A percentile compares a stretch with the other conserved stretches of the same genome.
Evolutionary conservation across 352 stramenopile genomes (phyloP).

Genomic region (Pythium diclinum): DNA sequence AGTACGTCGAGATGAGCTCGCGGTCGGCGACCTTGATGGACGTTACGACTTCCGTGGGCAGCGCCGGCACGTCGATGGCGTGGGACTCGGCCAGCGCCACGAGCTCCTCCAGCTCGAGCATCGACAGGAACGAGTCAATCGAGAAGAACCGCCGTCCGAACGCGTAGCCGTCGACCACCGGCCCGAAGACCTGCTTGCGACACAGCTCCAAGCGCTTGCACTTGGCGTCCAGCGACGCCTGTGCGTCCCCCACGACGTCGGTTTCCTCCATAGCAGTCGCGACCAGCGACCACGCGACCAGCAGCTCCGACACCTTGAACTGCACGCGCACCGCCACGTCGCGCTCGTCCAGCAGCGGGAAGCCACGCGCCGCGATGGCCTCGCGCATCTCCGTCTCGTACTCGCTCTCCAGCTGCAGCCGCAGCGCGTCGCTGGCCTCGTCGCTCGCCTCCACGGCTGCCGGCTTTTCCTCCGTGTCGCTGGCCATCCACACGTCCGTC

Average conservation of each 20-base stretch:
- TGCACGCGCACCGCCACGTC: constrained; percentile 39
- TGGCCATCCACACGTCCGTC: not conserved
- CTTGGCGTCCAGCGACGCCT: constrained; percentile 16
- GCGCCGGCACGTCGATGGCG: constrained; percentile 26
- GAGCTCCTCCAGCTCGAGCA: constrained; percentile 46
- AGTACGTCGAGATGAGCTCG: constrained; percentile 40
- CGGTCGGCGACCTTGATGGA: constrained; percentile 49
- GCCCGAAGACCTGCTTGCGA: constrained; percentile 16
- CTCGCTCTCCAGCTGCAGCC: constrained; percentile 21
- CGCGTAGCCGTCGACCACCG: constrained; percentile 45
- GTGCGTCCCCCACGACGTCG: not conserved
- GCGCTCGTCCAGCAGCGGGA: constrained; percentile 31
- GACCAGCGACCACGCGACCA: constrained; percentile 32
- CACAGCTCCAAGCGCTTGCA: constrained; percentile 19
- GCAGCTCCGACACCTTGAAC: constrained; percentile 40
- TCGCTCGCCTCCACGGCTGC: not conserved
- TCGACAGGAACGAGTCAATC: constrained; percentile 49
- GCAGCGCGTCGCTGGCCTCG: constrained; percentile 4
- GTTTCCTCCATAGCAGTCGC: not conserved
- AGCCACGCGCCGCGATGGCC: constrained; percentile 31
- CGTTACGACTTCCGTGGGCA: constrained; percentile 34
- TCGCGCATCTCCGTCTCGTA: constrained; percentile 40
- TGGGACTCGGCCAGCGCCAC: constrained; percentile 30
- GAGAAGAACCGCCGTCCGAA: constrained; percentile 65
- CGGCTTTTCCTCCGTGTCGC: not conserved